A percentile compares a stretch with the other conserved stretches of the same genome.
These are phyloP conservation scores for Shiraia sp. DNA, from an alignment of 2,329 filamentous ascomycete species.

Conservation along the genomic window DNA sequence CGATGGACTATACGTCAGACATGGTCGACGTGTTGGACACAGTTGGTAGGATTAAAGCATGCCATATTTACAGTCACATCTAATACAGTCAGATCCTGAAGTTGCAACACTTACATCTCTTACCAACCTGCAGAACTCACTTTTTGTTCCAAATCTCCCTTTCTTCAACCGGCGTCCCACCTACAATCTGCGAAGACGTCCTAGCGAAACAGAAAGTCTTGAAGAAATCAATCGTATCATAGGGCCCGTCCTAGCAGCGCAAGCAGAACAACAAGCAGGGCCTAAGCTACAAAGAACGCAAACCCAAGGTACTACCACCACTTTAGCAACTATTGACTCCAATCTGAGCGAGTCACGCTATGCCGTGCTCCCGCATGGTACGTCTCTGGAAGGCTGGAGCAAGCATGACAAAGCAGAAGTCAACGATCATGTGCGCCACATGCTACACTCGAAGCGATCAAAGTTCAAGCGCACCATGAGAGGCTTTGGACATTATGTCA, in stretches of 20 bases:
- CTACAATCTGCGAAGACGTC: slow-evolving; percentile 67
- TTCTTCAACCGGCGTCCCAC: slow-evolving; percentile 78
- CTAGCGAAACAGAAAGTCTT: slow-evolving; percentile 40
- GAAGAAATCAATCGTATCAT: slow-evolving; percentile 35
- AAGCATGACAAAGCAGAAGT: slow-evolving; percentile 74
- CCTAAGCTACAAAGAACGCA: slow-evolving; percentile 29
- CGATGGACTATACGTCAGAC: slow-evolving; percentile 60
- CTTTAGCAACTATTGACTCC: slow-evolving; percentile 65
- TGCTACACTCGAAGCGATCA: slow-evolving; percentile 79
- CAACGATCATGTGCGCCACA: slow-evolving; percentile 85
- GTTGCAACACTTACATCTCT: slow-evolving; percentile 80
- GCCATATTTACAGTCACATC: background rate
- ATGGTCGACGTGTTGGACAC: slow-evolving; percentile 71
- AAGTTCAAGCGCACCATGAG: slow-evolving; percentile 79
- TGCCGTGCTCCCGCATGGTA: slow-evolving; percentile 77
- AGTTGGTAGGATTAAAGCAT: background rate
- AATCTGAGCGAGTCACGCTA: slow-evolving; percentile 71
- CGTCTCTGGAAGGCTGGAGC: slow-evolving; percentile 73
- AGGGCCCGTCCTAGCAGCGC: slow-evolving; percentile 22
- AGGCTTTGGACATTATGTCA: slow-evolving; percentile 79
- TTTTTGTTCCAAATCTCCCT: slow-evolving; percentile 84
- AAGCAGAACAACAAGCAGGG: slow-evolving; percentile 21
- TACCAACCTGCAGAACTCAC: slow-evolving; percentile 87
- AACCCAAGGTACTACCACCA: slow-evolving; percentile 39
- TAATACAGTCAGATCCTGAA: slow-evolving; percentile 68